Evolutionary conservation across 2,329 filamentous ascomycete species (phyloP), one percentile per base, ranked within the genome.

Genomic region (Aspergillus sp.): DNA sequence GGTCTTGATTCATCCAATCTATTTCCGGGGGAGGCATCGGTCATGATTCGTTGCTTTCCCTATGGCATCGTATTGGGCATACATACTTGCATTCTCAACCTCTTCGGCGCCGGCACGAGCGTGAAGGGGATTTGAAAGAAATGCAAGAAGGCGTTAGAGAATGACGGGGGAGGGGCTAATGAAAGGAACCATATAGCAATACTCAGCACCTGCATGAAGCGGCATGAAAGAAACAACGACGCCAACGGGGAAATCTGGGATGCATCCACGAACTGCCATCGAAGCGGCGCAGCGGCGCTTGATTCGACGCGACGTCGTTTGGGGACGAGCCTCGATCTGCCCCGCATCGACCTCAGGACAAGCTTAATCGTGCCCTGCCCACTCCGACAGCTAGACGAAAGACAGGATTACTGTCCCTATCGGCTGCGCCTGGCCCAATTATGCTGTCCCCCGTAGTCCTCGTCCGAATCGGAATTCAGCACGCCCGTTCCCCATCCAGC

Each of bases 31-130:
- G 14, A 54, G 57, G 49, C 54, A 55, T 46, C 18, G 12, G 49
- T 47, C 36, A 50, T 73, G 72, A 75, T 75, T 76, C 69, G 73
- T 64, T 67, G 70, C 71, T 68, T 69, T 63, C 65, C 6, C 57
- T 67, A 61, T 69, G 59, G 63, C 68, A 71, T 60, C 61, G 64
- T 63, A 71, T 77, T 78, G 75, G 75, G 76, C 76, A 78, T 71
- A 72, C 71, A 75, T 75, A 68, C 75, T 68, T 76, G 72, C 72
- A 71, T 68, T 62, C 50, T 64, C 63, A 65, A 63, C 60, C 52
- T 57, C 51, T 31, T 49, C 42, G 18, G 22, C 32, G 46, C 52
- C 58, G 59, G 54, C 55, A 56, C 52, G 55, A 32, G 46, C 49
- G 52, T 45, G 47, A 56, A 57, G 47, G 31, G 26, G 51, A 53